phyloP scores from a whole-genome alignment of 1,139 yeast genomes.

The Geotrichum klebahnii region DNA sequence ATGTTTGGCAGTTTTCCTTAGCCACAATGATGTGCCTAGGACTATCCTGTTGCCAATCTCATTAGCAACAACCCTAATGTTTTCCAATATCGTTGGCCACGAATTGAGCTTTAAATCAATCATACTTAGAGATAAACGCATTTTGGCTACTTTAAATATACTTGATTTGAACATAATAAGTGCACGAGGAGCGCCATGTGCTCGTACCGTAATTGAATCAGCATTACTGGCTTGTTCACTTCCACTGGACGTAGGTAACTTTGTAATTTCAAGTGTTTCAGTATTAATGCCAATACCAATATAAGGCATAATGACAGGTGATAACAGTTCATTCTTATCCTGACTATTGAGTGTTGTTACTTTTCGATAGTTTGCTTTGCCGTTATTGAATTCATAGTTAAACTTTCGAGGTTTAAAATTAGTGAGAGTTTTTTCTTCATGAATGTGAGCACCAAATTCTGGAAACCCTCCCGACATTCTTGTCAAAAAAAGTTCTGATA shows the following conservation, averaged over 20 bases:
- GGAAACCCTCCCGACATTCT: slow-evolving; percentile 43
- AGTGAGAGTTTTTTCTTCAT: slow-evolving; percentile 51
- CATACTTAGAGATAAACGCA: slow-evolving; percentile 4
- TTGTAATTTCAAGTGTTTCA: slow-evolving; percentile 17
- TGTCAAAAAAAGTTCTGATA: slow-evolving; percentile 33
- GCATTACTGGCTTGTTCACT: background rate
- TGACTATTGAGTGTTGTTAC: background rate
- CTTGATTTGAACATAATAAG: background rate
- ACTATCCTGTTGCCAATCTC: slow-evolving; percentile 9
- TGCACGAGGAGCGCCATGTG: slow-evolving; percentile 10
- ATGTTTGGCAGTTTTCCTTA: slow-evolving; percentile 2
- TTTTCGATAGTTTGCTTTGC: background rate
- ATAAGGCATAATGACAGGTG: slow-evolving; percentile 17
- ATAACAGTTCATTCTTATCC: background rate
- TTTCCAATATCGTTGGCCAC: slow-evolving; percentile 7
- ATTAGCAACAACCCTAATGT: slow-evolving; percentile 1
- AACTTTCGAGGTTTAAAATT: slow-evolving; percentile 29
- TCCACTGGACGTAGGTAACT: background rate
- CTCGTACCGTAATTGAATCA: slow-evolving; percentile 6
- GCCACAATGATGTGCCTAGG: slow-evolving; percentile 6
- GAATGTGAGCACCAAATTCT: slow-evolving; percentile 58
- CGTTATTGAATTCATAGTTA: background rate
- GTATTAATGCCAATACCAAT: slow-evolving; percentile 21
- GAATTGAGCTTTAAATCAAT: slow-evolving; percentile 13
- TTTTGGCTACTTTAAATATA: slow-evolving; percentile 3